Evolutionary conservation across 768 basidiomycete genomes (phyloP).

Genomic region (Trametopsis cervina): DNA sequence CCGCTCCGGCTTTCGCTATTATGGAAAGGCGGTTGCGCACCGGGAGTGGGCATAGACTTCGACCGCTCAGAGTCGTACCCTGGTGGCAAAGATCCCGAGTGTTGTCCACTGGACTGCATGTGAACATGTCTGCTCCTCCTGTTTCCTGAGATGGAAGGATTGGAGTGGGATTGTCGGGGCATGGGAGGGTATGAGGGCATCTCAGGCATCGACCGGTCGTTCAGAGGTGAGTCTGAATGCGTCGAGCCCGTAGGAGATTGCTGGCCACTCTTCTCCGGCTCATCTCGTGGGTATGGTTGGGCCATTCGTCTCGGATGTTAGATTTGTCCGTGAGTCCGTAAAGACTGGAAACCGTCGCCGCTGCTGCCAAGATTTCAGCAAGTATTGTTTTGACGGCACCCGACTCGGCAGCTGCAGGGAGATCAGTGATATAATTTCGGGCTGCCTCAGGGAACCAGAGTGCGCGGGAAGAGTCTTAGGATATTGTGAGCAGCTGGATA

Average conservation of each 20-base stretch:
- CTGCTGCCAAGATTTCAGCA: too few species aligned
- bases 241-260: conserved; percentile 2
- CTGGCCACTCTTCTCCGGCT: not conserved
- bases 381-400: too few species aligned
- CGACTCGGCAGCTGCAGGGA: too few species aligned
- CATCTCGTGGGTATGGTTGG: conserved; percentile 1
- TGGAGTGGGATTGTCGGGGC: conserved; percentile 4
- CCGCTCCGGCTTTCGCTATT: conserved; percentile 18
- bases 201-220: conserved; percentile 2
- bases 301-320: conserved; percentile 2
- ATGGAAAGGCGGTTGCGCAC: conserved; percentile 5
- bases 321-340: too few species aligned
- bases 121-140: conserved; percentile 11
- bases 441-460: too few species aligned
- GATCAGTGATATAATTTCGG: too few species aligned
- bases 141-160: conserved; percentile 2
- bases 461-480: too few species aligned
- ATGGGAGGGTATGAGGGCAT: conserved; percentile 7
- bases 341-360: too few species aligned
- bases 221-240: conserved; percentile 11
- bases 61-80: conserved; percentile 19
- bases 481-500: too few species aligned
- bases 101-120: conserved; percentile 6
- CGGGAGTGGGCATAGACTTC: conserved; percentile 12
- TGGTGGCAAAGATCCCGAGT: conserved; percentile 10